These are phyloP conservation scores for Trichoderma oligosporum DNA, from an alignment of 2,329 filamentous ascomycete species.

Conservation along the genomic window DNA sequence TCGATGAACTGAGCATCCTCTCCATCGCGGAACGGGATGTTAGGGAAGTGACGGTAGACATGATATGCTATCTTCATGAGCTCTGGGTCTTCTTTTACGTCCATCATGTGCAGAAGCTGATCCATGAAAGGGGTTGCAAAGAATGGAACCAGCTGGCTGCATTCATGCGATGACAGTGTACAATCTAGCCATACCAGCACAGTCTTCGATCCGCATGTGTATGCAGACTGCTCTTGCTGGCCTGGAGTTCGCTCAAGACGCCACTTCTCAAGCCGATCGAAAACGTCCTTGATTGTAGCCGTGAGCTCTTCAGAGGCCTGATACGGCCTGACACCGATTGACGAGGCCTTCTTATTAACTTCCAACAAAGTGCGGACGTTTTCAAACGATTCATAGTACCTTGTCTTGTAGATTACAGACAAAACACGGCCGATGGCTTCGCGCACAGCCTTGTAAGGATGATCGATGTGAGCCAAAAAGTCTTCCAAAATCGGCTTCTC, in stretches of 20 bases:
- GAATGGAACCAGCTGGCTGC: slow-evolving; percentile 83
- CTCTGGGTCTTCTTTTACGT: slow-evolving; percentile 97
- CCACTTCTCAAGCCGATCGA: slow-evolving; percentile 80
- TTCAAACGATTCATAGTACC: slow-evolving; percentile 90
- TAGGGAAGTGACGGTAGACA: slow-evolving; percentile 93
- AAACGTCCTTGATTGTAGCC: slow-evolving; percentile 68
- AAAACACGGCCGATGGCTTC: slow-evolving; percentile 91
- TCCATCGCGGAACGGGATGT: slow-evolving; percentile 84
- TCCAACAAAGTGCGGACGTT: slow-evolving; percentile 72
- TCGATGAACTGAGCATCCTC: slow-evolving; percentile 82
- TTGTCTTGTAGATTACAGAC: slow-evolving; percentile 80
- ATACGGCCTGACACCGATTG: slow-evolving; percentile 82
- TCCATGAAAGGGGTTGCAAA: slow-evolving; percentile 88
- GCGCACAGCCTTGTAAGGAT: slow-evolving; percentile 95
- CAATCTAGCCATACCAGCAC: slow-evolving; percentile 92
- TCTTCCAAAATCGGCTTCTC: slow-evolving; percentile 84
- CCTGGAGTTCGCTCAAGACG: slow-evolving; percentile 77
- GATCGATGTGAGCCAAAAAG: slow-evolving; percentile 87
- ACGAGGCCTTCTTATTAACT: slow-evolving; percentile 73
- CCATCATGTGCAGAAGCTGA: slow-evolving; percentile 98
- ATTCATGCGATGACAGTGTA: slow-evolving; percentile 87
- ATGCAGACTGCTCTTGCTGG: slow-evolving; percentile 88
- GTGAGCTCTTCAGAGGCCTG: slow-evolving; percentile 70
- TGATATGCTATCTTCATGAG: slow-evolving; percentile 92
- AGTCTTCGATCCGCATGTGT: slow-evolving; percentile 95